Evolutionary conservation across 2,329 filamentous ascomycete genomes (phyloP), one percentile per base, ranked within the genome.

Genomic region (Cryphonectria japonica): DNA sequence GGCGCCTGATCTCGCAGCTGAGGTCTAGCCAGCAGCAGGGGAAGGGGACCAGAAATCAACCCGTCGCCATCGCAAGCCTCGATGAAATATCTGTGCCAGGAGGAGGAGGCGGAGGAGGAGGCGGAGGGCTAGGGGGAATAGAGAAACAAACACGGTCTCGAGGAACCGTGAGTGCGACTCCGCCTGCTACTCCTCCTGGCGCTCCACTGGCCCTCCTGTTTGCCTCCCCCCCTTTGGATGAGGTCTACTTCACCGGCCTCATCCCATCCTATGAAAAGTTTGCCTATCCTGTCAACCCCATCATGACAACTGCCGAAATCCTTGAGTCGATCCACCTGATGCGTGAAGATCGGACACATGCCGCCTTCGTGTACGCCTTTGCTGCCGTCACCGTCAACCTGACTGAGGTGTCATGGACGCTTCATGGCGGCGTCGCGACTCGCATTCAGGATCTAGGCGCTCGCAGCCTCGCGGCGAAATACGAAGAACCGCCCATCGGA

Each of bases 271-370:
- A 85, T 69, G 78, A 82, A 73, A 75, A 78, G 39, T 79, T 79
- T 26, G 82, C 85, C 22, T 86, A 84, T 73, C 84, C 84, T 1
- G 81, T 85, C 57, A 82, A 83, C 60, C 84, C 84, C 6, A 79
- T 86, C 69, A 80, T 86, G 67, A 76, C 80, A 1, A 80, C 81
- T 39, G 74, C 76, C 13, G 83, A 85, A 70, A 76, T 85, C 19
- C 70, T 75, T 39, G 68, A 73, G 0, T 77, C 76, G 39, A 80
- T 82, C 59, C 37, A 66, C 1, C 73, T 74, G 2, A 85, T 85
- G 81, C 75, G 81, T 65, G 73, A 74, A 0, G 78, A 81, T 39
- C 75, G 76, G 46, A 82, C 82, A 41, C 77, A 80, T 1, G 78
- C 78, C 13, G 81, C 83, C 0, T 84, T 85, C 66, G 76, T 84